Conservation (phyloP, 495 filamentous ascomycete genomes). For the Hamigera avellanea region DNA sequence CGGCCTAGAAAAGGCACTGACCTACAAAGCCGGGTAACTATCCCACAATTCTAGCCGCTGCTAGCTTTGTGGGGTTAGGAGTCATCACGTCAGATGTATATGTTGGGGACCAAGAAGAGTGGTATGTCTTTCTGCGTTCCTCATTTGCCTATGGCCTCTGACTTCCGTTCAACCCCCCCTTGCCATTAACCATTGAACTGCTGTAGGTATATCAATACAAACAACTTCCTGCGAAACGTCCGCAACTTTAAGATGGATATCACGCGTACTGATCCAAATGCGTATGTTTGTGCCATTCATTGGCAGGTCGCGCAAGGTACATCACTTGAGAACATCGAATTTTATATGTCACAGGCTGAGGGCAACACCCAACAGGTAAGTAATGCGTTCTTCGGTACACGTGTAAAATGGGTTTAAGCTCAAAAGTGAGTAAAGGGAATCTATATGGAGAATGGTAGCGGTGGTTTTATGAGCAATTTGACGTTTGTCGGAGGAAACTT, state of each 20-base stretch:
- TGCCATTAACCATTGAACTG: too few species aligned
- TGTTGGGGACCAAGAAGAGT: slow-evolving; percentile 10
- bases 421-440: too few species aligned
- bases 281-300: slow-evolving; percentile 13
- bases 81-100: slow-evolving; percentile 27
- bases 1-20: too few species aligned
- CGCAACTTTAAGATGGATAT: slow-evolving; percentile 20
- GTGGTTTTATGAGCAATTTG: slow-evolving; percentile 29
- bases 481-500: slow-evolving; percentile 49
- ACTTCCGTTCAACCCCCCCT: too few species aligned
- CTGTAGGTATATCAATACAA: slow-evolving; percentile 9
- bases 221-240: slow-evolving; percentile 16
- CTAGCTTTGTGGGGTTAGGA: slow-evolving; percentile 7
- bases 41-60: slow-evolving; percentile 7
- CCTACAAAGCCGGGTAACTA: slow-evolving; percentile 7
- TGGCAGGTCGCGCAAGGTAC: slow-evolving; percentile 24
- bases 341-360: slow-evolving; percentile 20
- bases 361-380: slow-evolving; percentile 1
- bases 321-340: slow-evolving; percentile 30
- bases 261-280: slow-evolving; percentile 14
- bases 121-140: too few species aligned
- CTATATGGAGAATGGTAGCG: slow-evolving; percentile 43
- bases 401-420: too few species aligned
- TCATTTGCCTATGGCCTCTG: too few species aligned
- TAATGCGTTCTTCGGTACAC: too few species aligned